Evolutionary conservation across 2,329 filamentous ascomycete genomes (phyloP).

Genomic region (Helminthosporium solani): DNA sequence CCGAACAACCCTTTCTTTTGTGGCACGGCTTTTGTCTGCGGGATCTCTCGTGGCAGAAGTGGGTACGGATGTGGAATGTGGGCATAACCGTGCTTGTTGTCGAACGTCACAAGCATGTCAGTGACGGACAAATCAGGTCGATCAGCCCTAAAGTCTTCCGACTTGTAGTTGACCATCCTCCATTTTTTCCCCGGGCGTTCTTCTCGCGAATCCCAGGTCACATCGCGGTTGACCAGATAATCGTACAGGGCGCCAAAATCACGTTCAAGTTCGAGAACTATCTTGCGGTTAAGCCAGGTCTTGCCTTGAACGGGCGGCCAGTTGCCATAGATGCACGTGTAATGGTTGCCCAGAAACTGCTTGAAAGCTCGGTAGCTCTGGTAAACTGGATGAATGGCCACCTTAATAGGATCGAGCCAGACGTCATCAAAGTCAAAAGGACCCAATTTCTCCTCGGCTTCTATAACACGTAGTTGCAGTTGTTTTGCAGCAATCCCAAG

Average conservation of each 20-base stretch:
- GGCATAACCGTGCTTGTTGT: slow-evolving; percentile 59
- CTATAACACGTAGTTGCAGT: slow-evolving; percentile 62
- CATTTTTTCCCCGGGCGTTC: slow-evolving; percentile 63
- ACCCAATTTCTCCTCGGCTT: slow-evolving; percentile 61
- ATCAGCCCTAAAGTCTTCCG: slow-evolving; percentile 44
- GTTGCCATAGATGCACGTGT: slow-evolving; percentile 56
- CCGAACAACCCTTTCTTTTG: slow-evolving; percentile 41
- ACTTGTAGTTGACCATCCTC: slow-evolving; percentile 54
- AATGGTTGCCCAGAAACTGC: slow-evolving; percentile 61
- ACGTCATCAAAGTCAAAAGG: slow-evolving; percentile 63
- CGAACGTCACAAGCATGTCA: slow-evolving; percentile 65
- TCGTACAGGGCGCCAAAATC: slow-evolving; percentile 71
- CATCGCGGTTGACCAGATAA: slow-evolving; percentile 67
- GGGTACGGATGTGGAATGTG: slow-evolving; percentile 63
- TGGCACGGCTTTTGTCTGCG: slow-evolving; percentile 21
- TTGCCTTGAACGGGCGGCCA: slow-evolving; percentile 58
- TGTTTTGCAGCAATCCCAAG: slow-evolving; percentile 63
- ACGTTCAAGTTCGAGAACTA: slow-evolving; percentile 59
- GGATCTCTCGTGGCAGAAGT: slow-evolving; percentile 53
- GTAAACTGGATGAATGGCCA: slow-evolving; percentile 43
- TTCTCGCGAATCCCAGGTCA: slow-evolving; percentile 65
- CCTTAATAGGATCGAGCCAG: slow-evolving; percentile 48
- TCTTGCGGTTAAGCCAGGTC: slow-evolving; percentile 60
- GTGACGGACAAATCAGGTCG: slow-evolving; percentile 61
- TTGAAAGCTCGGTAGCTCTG: slow-evolving; percentile 61